phyloP scores from a whole-genome alignment of 768 basidiomycete species.

The Postia placenta region DNA sequence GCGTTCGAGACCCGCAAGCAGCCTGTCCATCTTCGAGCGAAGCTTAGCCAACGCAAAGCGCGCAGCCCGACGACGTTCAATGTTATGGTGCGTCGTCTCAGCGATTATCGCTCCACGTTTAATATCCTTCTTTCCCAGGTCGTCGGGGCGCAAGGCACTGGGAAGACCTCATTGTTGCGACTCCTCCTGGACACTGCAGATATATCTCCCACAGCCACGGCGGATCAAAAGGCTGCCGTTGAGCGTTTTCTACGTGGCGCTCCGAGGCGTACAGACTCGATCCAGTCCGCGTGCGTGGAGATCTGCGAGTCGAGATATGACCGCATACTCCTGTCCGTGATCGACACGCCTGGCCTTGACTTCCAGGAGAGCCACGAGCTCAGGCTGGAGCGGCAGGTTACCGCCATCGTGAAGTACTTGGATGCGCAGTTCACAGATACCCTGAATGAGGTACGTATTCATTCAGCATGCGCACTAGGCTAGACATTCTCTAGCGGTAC shows the following conservation, averaged over 20 bases:
- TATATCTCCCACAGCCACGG: constrained; percentile 69
- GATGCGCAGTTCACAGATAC: constrained; percentile 82
- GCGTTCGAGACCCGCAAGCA: constrained; percentile 55
- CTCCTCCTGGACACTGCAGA: constrained; percentile 82
- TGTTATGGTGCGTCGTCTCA: constrained; percentile 59
- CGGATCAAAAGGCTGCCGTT: constrained; percentile 62
- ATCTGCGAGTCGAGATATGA: constrained; percentile 82
- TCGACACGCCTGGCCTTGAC: constrained; percentile 84
- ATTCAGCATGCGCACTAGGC: too few relatives aligned
- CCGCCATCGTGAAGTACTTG: constrained; percentile 65
- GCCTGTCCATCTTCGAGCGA: constrained; percentile 26
- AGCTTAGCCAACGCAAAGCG: constrained; percentile 56
- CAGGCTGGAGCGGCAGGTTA: constrained; percentile 75
- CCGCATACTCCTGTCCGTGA: constrained; percentile 70
- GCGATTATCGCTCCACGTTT: neutral
- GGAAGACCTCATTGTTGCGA: constrained; percentile 79
- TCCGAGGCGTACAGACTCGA: constrained; percentile 52
- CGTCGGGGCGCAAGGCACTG: constrained; percentile 73
- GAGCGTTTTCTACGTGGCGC: constrained; percentile 59
- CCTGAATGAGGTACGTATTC: constrained; percentile 71
- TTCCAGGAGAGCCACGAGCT: constrained; percentile 69
- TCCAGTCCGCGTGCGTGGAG: constrained; percentile 69
- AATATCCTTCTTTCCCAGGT: constrained; percentile 39
- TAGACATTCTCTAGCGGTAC: too few relatives aligned
- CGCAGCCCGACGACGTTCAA: constrained; percentile 77